Conservation (phyloP, 129 eudicot species). For the Flaveria brownii region DNA sequence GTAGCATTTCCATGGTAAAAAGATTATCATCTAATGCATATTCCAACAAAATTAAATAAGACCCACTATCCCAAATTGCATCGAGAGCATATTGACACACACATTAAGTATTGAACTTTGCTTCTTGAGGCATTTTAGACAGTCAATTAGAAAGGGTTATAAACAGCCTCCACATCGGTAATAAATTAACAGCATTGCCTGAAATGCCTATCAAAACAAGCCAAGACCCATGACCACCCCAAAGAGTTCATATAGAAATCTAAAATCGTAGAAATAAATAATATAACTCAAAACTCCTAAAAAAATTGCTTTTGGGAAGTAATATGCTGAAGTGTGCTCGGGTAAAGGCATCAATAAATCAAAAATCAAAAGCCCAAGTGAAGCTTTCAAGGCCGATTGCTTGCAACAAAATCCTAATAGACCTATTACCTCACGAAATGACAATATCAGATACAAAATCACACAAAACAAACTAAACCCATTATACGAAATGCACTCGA, state of each 20-base stretch:
- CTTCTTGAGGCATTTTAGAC: too few relatives aligned
- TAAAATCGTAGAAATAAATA: too few relatives aligned
- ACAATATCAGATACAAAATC: too few relatives aligned
- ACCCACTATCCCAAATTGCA: neutral
- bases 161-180: neutral
- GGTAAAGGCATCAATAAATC: neutral
- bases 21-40: neutral
- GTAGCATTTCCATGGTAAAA: neutral
- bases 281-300: neutral
- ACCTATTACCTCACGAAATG: too few relatives aligned
- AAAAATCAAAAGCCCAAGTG: neutral
- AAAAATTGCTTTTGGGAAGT: neutral
- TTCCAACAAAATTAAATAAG: neutral
- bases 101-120: neutral
- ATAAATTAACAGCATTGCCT: neutral
- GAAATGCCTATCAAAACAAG: too few relatives aligned
- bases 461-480: slow-evolving; percentile 24
- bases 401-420: too few relatives aligned
- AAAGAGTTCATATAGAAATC: too few relatives aligned
- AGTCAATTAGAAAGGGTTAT: neutral
- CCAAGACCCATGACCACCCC: too few relatives aligned
- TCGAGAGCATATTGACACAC: neutral
- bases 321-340: neutral
- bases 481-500: neutral
- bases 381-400: too few relatives aligned